Evolutionary conservation across 495 filamentous ascomycete species (phyloP).

Genomic region (Aspergillus sparsus): DNA sequence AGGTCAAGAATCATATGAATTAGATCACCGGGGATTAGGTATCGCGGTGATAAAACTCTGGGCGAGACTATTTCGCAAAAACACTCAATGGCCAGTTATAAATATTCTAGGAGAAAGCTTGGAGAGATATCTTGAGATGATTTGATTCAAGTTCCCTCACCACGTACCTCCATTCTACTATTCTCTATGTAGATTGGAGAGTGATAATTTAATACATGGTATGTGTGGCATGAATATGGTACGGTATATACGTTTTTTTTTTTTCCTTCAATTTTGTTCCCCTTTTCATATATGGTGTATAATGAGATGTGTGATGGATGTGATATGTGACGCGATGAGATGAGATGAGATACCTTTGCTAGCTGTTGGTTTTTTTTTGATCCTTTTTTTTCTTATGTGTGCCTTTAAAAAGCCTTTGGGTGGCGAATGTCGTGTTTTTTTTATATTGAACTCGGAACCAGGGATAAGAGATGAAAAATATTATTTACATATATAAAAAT

Average conservation of each 20-base stretch:
- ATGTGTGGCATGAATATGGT: neutral
- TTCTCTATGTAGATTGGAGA: neutral
- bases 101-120: slow-evolving; percentile 42
- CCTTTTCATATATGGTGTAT: neutral
- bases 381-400: too few species aligned
- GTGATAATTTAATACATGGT: neutral
- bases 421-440: too few species aligned
- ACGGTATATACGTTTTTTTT: neutral
- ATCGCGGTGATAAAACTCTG: slow-evolving; percentile 39
- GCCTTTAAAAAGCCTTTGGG: too few species aligned
- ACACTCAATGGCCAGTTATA: slow-evolving; percentile 46
- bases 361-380: too few species aligned
- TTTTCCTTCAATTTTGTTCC: neutral
- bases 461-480: too few species aligned
- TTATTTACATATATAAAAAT: too few species aligned
- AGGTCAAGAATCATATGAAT: slow-evolving; percentile 24
- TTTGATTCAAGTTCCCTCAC: slow-evolving; percentile 9
- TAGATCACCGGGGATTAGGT: slow-evolving; percentile 34
- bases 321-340: neutral
- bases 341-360: too few species aligned
- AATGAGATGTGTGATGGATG: neutral
- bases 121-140: slow-evolving; percentile 37
- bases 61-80: slow-evolving; percentile 40
- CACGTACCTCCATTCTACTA: neutral
- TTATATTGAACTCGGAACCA: too few species aligned